phyloP scores from a whole-genome alignment of 2,329 filamentous ascomycete species.

The Aspergillus melleus region DNA sequence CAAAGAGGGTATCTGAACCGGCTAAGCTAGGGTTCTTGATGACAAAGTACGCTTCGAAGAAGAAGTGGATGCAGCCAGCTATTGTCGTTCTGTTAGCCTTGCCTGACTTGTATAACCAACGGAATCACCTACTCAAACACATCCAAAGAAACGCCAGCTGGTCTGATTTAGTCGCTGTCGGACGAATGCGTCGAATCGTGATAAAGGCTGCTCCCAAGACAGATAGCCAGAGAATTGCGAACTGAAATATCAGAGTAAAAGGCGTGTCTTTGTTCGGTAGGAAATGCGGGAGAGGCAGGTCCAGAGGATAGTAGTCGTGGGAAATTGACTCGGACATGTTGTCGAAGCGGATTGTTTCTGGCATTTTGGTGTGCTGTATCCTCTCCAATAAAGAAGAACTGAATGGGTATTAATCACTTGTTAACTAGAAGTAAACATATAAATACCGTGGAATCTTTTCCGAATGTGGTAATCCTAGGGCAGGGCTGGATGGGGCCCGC shows the following conservation, averaged over 20 bases:
- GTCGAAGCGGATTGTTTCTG: background rate
- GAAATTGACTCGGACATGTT: conserved; percentile 1
- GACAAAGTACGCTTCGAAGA: conserved; percentile 76
- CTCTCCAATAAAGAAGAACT: background rate
- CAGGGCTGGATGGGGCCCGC: background rate
- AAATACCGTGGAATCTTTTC: too few species aligned
- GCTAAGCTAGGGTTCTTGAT: conserved; percentile 61
- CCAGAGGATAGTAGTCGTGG: conserved; percentile 68
- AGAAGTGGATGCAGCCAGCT: conserved; percentile 57
- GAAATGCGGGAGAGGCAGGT: conserved; percentile 58
- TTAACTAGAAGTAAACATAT: too few species aligned
- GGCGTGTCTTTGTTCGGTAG: conserved; percentile 62
- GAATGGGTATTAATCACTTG: background rate
- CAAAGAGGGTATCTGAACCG: conserved; percentile 66
- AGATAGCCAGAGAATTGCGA: conserved; percentile 53
- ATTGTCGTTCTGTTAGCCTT: background rate
- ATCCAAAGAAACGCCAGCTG: conserved; percentile 66
- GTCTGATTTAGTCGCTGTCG: conserved; percentile 52
- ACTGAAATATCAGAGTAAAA: conserved; percentile 56
- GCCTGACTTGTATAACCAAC: too few species aligned
- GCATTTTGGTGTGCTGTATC: background rate
- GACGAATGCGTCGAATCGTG: conserved; percentile 51
- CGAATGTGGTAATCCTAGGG: background rate
- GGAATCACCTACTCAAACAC: conserved; percentile 56
- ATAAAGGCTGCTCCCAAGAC: conserved; percentile 57